A percentile compares a stretch with the other conserved stretches of the same genome.
These are phyloP conservation scores for Calendula officinalis DNA, from an alignment of 129 eudicot genomes.

Conservation along the genomic window DNA sequence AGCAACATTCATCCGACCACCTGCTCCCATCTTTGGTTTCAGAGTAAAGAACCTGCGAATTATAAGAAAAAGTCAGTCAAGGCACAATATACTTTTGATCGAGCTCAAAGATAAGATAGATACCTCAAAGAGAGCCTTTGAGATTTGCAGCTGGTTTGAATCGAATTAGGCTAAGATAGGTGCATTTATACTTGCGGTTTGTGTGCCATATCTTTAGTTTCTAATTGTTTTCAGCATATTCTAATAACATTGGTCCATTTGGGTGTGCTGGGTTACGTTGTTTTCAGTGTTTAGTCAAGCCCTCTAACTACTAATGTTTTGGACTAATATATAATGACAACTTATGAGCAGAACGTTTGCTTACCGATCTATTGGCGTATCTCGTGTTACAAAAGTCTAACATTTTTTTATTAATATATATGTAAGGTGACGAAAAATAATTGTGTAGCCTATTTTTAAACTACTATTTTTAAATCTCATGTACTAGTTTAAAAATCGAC, in stretches of 20 bases:
- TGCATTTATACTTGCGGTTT: slow-evolving; percentile 7
- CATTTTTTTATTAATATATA: too few species aligned
- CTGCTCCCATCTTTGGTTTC: slow-evolving; percentile 21
- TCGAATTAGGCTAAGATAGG: neutral
- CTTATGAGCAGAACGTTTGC: too few species aligned
- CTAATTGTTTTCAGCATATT: neutral
- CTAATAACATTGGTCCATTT: slow-evolving; percentile 6
- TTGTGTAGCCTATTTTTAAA: too few species aligned
- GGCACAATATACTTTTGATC: too few species aligned
- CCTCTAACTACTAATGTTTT: slow-evolving; percentile 16
- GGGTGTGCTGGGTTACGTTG: neutral
- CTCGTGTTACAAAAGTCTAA: too few species aligned
- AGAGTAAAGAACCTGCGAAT: slow-evolving; percentile 11
- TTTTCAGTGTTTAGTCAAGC: neutral
- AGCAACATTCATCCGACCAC: slow-evolving; percentile 20
- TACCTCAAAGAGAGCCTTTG: slow-evolving; percentile 19
- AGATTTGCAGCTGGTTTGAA: slow-evolving; percentile 1
- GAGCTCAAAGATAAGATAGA: neutral
- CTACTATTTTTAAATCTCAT: too few species aligned
- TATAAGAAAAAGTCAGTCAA: neutral
- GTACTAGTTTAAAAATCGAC: too few species aligned
- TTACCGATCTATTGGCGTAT: too few species aligned
- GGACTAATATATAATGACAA: neutral
- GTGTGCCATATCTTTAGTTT: neutral
- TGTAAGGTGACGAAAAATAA: too few species aligned